Conservation (phyloP, 371 early-diverging fungal genomes). For the Circinella umbellata region DNA sequence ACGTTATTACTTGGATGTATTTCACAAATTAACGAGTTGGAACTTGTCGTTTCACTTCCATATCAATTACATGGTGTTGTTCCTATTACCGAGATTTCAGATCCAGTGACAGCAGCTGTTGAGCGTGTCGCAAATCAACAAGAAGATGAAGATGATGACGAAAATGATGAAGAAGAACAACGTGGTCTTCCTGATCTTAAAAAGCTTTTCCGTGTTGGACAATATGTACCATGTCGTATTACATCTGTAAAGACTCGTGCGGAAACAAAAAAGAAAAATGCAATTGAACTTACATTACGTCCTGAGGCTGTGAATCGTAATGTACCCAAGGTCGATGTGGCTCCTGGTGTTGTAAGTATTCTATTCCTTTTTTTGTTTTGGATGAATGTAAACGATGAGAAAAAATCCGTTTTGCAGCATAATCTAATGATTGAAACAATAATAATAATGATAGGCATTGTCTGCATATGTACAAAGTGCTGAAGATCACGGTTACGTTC, state of each 20-base stretch:
- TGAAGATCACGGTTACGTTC: slow-evolving; percentile 86
- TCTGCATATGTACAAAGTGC: slow-evolving; percentile 68
- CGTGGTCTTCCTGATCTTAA: slow-evolving; percentile 61
- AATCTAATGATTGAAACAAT: too few species aligned
- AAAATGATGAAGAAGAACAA: slow-evolving; percentile 34
- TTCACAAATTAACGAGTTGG: slow-evolving; percentile 79
- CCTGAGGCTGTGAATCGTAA: slow-evolving; percentile 69
- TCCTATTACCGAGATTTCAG: slow-evolving; percentile 81
- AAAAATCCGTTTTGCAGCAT: too few species aligned
- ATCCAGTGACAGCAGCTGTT: slow-evolving; percentile 60
- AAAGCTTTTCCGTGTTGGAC: slow-evolving; percentile 71
- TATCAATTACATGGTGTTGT: slow-evolving; percentile 79
- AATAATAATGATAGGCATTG: slow-evolving; percentile 47
- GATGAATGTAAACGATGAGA: background rate
- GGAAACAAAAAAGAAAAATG: slow-evolving; percentile 46
- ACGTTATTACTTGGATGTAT: slow-evolving; percentile 80
- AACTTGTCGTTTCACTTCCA: slow-evolving; percentile 79
- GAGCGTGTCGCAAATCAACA: slow-evolving; percentile 67
- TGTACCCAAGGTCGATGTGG: slow-evolving; percentile 57
- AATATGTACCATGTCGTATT: slow-evolving; percentile 75
- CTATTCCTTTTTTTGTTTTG: background rate
- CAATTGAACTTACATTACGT: slow-evolving; percentile 74
- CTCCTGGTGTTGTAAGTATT: slow-evolving; percentile 61
- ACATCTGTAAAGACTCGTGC: slow-evolving; percentile 46
- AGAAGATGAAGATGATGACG: slow-evolving; percentile 44